Evolutionary conservation across 163 green algal species (phyloP).

Genomic region (Coccomyxa subellipsoidea): DNA sequence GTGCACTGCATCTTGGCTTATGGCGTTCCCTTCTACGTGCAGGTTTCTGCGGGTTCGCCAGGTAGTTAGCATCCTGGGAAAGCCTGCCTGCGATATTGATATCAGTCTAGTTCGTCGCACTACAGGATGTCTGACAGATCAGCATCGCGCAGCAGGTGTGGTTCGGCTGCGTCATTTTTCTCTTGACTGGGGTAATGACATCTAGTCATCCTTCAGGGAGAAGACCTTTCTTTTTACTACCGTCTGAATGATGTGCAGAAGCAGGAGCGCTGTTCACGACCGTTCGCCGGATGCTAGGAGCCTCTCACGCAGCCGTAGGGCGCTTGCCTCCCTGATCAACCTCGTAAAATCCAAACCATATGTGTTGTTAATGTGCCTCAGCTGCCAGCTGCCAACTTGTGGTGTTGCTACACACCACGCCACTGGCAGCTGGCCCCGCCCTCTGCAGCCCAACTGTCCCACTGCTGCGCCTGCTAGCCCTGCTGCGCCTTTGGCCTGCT

Average conservation of each 20-base stretch:
- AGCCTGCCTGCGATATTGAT: too few species aligned
- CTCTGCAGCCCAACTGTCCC: neutral
- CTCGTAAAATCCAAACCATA: neutral
- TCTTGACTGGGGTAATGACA: too few species aligned
- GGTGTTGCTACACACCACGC: neutral
- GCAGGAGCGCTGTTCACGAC: neutral
- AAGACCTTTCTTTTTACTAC: neutral
- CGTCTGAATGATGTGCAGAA: neutral
- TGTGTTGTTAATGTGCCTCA: neutral
- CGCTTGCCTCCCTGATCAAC: neutral
- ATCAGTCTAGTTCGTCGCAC: neutral
- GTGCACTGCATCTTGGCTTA: too few species aligned
- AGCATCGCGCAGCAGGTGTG: neutral
- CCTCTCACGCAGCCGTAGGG: neutral
- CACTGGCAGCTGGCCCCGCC: neutral
- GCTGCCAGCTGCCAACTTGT: neutral
- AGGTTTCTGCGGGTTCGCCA: too few species aligned
- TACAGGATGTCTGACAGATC: neutral
- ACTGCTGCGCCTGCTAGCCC: neutral
- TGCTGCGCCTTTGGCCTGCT: conserved; percentile 10
- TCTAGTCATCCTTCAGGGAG: too few species aligned
- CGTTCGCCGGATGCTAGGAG: neutral
- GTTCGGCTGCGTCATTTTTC: too few species aligned
- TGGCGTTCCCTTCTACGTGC: too few species aligned
- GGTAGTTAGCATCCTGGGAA: too few species aligned